Base-by-base conservation (phyloP, 2,329 filamentous ascomycete genomes). In the Cytospora chrysosperma region DNA sequence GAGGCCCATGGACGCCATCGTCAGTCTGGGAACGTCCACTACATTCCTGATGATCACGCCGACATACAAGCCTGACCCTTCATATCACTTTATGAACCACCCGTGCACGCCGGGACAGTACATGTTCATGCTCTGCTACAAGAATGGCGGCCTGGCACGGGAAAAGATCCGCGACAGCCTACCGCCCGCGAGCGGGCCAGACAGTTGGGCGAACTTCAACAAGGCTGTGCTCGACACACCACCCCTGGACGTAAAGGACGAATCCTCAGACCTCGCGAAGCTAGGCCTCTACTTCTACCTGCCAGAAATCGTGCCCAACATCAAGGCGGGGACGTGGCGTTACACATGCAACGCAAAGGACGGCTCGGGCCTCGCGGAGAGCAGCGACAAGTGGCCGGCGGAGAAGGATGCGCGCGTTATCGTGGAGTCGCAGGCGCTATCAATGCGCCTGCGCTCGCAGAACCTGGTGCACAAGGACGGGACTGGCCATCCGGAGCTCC, bases 111-210 rank as follows among this genome's bases (percentile, higher is more conserved):
- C 88, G 0, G 92, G 91, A 1, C 85, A 97, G 65, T 97, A 96
- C 84, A 98, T 99, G 95, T 98, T 99, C 78, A 99, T 99, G 95
- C 87, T 99, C 40, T 99, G 95, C 83, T 99, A 98, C 82, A 98
- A 98, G 79, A 99, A 99, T 77, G 95, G 95, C 69, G 93, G 93
- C 2, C 86, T 98, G 1, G 94, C 95, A 2, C 90, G 95, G 52
- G 95, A 99, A 75, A 88, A 91, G 71, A 86, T 98, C 67, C 90
- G 95, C 61, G 92, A 99, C 73, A 82, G 85, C 0, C 85, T 98
- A 59, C 89, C 92, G 66, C 53, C 66, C 17, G 75, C 78, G 26
- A 76, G 78, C 28, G 75, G 76, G 32, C 69, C 76, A 5, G 82
- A 88, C 62, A 80, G 82, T 13, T 99, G 95, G 95, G 84, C 86